Conservation (phyloP, 2,329 filamentous ascomycete species). For the Conoideocrella luteorostrata region DNA sequence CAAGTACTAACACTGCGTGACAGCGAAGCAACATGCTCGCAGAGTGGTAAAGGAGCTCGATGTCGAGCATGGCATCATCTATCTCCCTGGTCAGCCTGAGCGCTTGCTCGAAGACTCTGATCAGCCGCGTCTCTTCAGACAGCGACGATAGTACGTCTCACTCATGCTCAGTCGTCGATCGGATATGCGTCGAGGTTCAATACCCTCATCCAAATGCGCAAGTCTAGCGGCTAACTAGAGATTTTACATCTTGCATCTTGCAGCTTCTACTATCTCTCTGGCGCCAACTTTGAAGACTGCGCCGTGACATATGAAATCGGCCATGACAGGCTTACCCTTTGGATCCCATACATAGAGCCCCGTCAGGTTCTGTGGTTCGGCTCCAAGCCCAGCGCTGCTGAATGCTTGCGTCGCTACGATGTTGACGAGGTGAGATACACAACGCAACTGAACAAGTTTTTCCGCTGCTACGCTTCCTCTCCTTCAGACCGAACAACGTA, state of each 20-base stretch:
- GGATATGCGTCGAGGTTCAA: too few relatives aligned
- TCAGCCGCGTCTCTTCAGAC: conserved; percentile 48
- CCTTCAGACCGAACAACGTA: conserved; percentile 34
- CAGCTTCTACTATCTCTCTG: conserved; percentile 55
- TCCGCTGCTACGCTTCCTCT: conserved; percentile 30
- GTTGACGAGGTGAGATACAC: conserved; percentile 64
- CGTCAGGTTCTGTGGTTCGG: conserved; percentile 59
- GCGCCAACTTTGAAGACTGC: conserved; percentile 48
- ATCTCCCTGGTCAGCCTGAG: conserved; percentile 46
- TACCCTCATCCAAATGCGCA: too few relatives aligned
- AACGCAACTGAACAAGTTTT: conserved; percentile 42
- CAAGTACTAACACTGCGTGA: too few relatives aligned
- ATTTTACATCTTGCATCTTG: background rate
- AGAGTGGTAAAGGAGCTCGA: conserved; percentile 48
- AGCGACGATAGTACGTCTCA: conserved; percentile 48
- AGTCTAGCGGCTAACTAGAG: too few relatives aligned
- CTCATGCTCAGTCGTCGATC: too few relatives aligned
- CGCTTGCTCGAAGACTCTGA: conserved; percentile 53
- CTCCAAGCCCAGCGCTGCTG: conserved; percentile 50
- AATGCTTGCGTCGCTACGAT: conserved; percentile 57
- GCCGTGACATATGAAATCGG: conserved; percentile 51
- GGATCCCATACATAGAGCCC: conserved; percentile 64
- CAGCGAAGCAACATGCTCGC: conserved; percentile 51
- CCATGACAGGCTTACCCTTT: conserved; percentile 60
- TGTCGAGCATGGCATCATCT: conserved; percentile 45